Conservation (phyloP, 768 basidiomycete genomes). For the Boletales sp. region DNA sequence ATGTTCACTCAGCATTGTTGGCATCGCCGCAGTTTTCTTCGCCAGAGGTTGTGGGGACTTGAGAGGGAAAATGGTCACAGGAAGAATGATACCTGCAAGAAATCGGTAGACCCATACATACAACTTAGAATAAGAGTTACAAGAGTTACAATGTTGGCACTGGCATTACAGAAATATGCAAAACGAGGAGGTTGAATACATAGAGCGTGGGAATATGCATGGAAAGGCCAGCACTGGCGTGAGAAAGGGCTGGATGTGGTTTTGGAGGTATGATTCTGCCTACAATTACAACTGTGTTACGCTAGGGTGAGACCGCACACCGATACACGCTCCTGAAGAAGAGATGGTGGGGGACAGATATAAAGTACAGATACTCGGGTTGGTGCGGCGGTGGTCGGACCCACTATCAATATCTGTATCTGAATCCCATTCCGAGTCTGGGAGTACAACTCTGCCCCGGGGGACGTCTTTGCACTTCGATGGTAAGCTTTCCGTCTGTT, state of each 20-base stretch:
- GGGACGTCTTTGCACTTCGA: constrained; percentile 38
- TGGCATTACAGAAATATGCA: constrained; percentile 9
- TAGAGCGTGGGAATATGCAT: constrained; percentile 4
- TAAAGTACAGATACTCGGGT: constrained; percentile 1
- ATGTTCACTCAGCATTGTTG: too few species aligned
- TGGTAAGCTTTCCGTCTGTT: constrained; percentile 42
- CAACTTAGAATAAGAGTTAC: too few species aligned
- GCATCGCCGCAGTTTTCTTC: too few species aligned
- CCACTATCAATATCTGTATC: constrained; percentile 24
- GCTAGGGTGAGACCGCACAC: constrained; percentile 6
- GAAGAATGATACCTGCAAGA: too few species aligned
- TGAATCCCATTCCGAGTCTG: constrained; percentile 27
- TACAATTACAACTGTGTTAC: constrained; percentile 24
- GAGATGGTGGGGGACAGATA: background rate
- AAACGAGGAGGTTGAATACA: constrained; percentile 9
- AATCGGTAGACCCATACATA: too few species aligned
- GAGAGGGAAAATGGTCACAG: too few species aligned
- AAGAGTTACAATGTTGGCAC: background rate
- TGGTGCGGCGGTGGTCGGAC: background rate
- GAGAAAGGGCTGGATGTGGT: constrained; percentile 3
- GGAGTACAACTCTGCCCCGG: constrained; percentile 25
- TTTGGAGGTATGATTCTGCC: constrained; percentile 15
- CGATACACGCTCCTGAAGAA: constrained; percentile 3
- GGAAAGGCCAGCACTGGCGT: background rate
- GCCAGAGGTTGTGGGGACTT: too few species aligned